These are phyloP conservation scores for Xylaria grammica DNA, from an alignment of 495 filamentous ascomycete species.

Conservation along the genomic window DNA sequence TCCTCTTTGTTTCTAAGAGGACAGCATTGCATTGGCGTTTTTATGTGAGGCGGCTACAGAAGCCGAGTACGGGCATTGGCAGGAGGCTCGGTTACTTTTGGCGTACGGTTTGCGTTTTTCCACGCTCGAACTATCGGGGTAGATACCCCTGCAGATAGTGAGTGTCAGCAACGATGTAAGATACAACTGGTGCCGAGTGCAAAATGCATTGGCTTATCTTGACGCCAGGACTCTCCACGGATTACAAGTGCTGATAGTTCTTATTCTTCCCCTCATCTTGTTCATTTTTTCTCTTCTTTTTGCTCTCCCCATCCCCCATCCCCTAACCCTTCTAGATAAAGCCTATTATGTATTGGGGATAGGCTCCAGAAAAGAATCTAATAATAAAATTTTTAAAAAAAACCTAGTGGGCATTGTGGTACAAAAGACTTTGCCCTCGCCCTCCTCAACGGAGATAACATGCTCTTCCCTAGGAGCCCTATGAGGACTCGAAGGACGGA, in stretches of 20 bases:
- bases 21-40: conserved; percentile 40
- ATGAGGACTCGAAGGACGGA: not conserved
- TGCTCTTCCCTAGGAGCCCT: not conserved
- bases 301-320: no score
- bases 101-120: conserved; percentile 39
- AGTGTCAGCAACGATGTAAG: conserved; percentile 23
- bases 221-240: not conserved
- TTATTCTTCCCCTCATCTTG: not conserved
- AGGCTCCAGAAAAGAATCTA: no score
- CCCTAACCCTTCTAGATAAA: no score
- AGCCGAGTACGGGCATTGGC: conserved; percentile 21
- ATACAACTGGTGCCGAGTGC: conserved; percentile 3
- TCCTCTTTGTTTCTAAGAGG: conserved; percentile 1
- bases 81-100: conserved; percentile 34
- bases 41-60: conserved; percentile 19
- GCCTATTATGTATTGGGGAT: no score
- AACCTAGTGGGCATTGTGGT: no score
- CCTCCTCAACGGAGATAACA: no score
- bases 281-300: no score
- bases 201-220: conserved; percentile 2
- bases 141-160: conserved; percentile 37
- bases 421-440: no score
- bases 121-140: conserved; percentile 30
- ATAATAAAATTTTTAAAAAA: no score
- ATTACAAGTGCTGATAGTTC: not conserved